These are phyloP conservation scores for Trichoderma gamsii DNA, from an alignment of 495 filamentous ascomycete genomes.

Conservation along the genomic window DNA sequence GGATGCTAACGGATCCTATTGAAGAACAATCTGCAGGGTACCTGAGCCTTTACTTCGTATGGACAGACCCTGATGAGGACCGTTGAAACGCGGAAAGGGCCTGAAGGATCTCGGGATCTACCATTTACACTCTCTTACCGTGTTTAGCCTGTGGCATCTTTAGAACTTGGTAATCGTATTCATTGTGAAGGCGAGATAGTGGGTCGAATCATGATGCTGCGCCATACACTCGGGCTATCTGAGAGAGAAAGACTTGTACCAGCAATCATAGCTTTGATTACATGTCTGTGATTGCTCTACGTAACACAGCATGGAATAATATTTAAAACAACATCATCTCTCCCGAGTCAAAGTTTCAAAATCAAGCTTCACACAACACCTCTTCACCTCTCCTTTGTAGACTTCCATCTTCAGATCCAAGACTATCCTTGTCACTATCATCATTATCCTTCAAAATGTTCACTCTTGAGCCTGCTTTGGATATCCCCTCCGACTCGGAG, in stretches of 20 bases:
- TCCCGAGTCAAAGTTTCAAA: background rate
- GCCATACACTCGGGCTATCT: background rate
- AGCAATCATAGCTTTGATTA: background rate
- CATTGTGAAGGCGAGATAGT: background rate
- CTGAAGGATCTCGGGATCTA: background rate
- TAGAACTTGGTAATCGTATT: background rate
- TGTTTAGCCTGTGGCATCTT: background rate
- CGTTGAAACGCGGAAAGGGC: background rate
- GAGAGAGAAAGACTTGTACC: background rate
- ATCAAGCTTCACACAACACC: background rate
- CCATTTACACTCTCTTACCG: background rate
- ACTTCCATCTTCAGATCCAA: background rate
- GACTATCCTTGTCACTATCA: background rate
- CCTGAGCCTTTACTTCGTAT: background rate
- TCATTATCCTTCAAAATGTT: constrained; percentile 2
- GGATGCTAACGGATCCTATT: too few species aligned
- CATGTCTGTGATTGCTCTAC: background rate
- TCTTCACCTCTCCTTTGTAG: background rate
- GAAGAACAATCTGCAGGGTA: background rate
- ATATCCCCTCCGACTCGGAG: constrained; percentile 1
- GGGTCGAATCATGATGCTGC: background rate
- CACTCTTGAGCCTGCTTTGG: constrained; percentile 10
- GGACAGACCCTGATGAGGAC: background rate
- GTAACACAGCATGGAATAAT: background rate
- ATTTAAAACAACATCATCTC: constrained; percentile 3